Evolutionary conservation across 2,329 filamentous ascomycete species (phyloP).

Genomic region (Talaromyces sp.): DNA sequence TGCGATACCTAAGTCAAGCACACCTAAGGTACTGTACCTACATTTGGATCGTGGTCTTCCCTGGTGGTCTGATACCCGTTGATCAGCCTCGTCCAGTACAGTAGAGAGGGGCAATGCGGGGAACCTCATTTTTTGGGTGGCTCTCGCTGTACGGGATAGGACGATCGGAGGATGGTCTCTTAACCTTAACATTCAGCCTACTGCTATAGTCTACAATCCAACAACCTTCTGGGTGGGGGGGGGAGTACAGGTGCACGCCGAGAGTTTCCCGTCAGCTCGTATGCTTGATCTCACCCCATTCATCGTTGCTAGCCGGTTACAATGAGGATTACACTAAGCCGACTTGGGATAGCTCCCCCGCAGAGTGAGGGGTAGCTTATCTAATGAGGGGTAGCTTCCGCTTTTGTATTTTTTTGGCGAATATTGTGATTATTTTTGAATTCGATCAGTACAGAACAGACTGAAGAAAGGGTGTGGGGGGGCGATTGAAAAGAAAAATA

Average conservation of each 20-base stretch:
- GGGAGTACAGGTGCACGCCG: too few species aligned
- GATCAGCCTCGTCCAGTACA: not conserved
- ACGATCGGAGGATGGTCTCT: too few species aligned
- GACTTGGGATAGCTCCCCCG: constrained; percentile 12
- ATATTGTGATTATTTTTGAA: too few species aligned
- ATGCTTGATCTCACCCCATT: too few species aligned
- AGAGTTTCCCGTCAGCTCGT: too few species aligned
- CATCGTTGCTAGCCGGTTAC: not conserved
- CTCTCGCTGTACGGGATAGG: too few species aligned
- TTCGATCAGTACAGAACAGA: too few species aligned
- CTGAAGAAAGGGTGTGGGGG: too few species aligned
- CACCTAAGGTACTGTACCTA: too few species aligned
- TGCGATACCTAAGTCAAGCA: constrained; percentile 4
- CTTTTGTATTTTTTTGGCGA: not conserved
- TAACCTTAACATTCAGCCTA: too few species aligned
- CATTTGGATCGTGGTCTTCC: not conserved
- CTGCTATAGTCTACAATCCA: too few species aligned
- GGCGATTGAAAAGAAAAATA: not conserved
- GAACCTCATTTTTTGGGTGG: constrained; percentile 5
- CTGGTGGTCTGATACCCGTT: not conserved
- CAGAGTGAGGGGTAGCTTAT: constrained; percentile 22
- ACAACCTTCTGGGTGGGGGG: too few species aligned
- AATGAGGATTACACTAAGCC: not conserved
- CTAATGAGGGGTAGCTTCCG: constrained; percentile 28
- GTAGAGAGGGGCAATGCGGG: constrained; percentile 9